Evolutionary conservation across 2,329 filamentous ascomycete species (phyloP).

Genomic region (Chrysoporthe deuterocubensis): DNA sequence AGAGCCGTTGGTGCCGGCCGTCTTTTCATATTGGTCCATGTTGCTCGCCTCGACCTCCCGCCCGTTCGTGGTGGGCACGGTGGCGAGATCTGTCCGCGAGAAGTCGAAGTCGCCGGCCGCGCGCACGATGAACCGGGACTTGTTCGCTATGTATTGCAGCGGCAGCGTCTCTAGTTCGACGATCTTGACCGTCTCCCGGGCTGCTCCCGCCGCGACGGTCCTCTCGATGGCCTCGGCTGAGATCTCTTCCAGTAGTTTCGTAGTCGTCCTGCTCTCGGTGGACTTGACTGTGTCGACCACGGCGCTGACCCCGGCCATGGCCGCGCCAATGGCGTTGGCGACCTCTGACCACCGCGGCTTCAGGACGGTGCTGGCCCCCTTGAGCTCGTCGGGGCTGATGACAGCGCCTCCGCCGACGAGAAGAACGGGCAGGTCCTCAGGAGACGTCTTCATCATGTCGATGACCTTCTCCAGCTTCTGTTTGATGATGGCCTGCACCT

Average conservation of each 20-base stretch:
- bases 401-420: slow-evolving; percentile 52
- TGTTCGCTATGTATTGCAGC: slow-evolving; percentile 58
- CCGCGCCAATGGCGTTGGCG: slow-evolving; percentile 54
- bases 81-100: slow-evolving; percentile 37
- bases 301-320: slow-evolving; percentile 60
- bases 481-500: slow-evolving; percentile 27
- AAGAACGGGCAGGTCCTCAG: slow-evolving; percentile 37
- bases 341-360: slow-evolving; percentile 46
- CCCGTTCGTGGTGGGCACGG: slow-evolving; percentile 9
- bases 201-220: slow-evolving; percentile 50
- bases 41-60: slow-evolving; percentile 17
- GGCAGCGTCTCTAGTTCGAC: slow-evolving; percentile 60
- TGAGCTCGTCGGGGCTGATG: slow-evolving; percentile 40
- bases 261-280: slow-evolving; percentile 45
- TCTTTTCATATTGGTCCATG: slow-evolving; percentile 36
- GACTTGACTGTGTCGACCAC: slow-evolving; percentile 56
- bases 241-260: slow-evolving; percentile 45
- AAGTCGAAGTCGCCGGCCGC: slow-evolving; percentile 63
- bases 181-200: slow-evolving; percentile 47
- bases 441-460: slow-evolving; percentile 36
- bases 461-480: slow-evolving; percentile 33
- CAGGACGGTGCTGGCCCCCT: slow-evolving; percentile 44
- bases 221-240: slow-evolving; percentile 47
- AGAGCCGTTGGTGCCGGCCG: slow-evolving; percentile 7
- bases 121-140: slow-evolving; percentile 59